Evolutionary conservation across 352 stramenopile species (phyloP), one percentile per base, ranked within the genome.

Genomic region (Phytophthora tubulina): DNA sequence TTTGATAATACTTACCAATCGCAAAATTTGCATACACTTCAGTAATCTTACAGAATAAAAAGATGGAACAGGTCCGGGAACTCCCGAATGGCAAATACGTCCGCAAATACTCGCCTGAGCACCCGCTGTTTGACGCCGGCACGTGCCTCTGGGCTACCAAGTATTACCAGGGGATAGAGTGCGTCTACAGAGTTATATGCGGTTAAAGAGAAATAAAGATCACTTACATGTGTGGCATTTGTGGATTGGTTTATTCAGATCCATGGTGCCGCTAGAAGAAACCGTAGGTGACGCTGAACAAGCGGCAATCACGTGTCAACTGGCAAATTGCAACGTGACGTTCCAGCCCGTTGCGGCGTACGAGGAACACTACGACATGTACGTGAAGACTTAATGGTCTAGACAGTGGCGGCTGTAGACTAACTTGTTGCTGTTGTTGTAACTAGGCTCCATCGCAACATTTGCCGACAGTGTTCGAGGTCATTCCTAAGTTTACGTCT

Each of bases 361-460:
- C 54, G 80, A 90, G 67, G 82, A 90, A 30, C 82, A 90, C 65
- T 90, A 90, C 62, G 79, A 88, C 52, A 78, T 90, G 82, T 90
- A 73, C 58, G 72, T 65, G 13, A 21, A 17, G 15, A 10, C 2
- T 27, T n/a, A 11, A 0, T 31, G n/a, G 3, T 14, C 1, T 3
- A 42, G 6, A 2, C 7, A 48, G 49, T 66, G 27, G 36, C 53
- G 13, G 14, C n/a, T 32, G 1, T 31, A 14, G 8, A 49, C 14
- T 51, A 30, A 63, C 32, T 38, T 51, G 6, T 17, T 27, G 31
- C 41, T 52, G 17, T 36, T 32, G 31, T n/a, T 63, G 32, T 46
- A 27, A 27, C 21, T 27, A 78, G 70, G 63, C 6, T 77, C 13
- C 66, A 63, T 53, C 67, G 72, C 33, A 91, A 91, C 38, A 72